These are phyloP conservation scores for Nakazawaea peltata DNA, from an alignment of 805 yeast species.

Conservation along the genomic window DNA sequence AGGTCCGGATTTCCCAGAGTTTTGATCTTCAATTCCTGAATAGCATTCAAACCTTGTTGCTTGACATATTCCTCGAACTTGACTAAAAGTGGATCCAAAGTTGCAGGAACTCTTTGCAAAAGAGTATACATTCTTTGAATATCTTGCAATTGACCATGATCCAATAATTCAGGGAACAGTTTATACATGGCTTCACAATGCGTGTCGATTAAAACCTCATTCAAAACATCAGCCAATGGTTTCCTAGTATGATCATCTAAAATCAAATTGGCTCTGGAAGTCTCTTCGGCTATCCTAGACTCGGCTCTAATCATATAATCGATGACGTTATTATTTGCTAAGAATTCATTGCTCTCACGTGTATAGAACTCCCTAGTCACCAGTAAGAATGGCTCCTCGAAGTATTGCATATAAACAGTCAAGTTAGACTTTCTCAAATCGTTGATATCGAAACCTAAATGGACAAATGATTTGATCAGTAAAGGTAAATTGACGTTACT, in stretches of 20 bases:
- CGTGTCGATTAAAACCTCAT: constrained; percentile 65
- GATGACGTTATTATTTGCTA: constrained; percentile 72
- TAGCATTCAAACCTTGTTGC: constrained; percentile 50
- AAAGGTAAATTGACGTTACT: constrained; percentile 57
- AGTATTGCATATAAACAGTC: constrained; percentile 70
- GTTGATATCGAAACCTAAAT: constrained; percentile 83
- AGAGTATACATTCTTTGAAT: constrained; percentile 70
- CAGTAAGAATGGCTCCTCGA: constrained; percentile 70
- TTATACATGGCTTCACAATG: constrained; percentile 72
- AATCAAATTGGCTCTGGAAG: constrained; percentile 65
- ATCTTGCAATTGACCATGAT: constrained; percentile 63
- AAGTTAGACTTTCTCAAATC: constrained; percentile 82
- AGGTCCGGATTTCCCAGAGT: constrained; percentile 18
- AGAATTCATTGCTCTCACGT: constrained; percentile 58
- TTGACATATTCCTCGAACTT: constrained; percentile 69
- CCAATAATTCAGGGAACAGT: constrained; percentile 70
- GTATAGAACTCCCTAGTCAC: constrained; percentile 61
- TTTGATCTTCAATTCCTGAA: constrained; percentile 44
- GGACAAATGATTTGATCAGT: constrained; percentile 81
- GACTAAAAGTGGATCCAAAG: constrained; percentile 71
- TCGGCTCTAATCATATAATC: constrained; percentile 88
- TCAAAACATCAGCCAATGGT: constrained; percentile 67
- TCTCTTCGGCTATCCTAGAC: constrained; percentile 75
- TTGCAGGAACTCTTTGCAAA: constrained; percentile 69
- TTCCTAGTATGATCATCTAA: constrained; percentile 82